phyloP scores from a whole-genome alignment of 345 rosid genomes.

The Bruguiera parviflora region DNA sequence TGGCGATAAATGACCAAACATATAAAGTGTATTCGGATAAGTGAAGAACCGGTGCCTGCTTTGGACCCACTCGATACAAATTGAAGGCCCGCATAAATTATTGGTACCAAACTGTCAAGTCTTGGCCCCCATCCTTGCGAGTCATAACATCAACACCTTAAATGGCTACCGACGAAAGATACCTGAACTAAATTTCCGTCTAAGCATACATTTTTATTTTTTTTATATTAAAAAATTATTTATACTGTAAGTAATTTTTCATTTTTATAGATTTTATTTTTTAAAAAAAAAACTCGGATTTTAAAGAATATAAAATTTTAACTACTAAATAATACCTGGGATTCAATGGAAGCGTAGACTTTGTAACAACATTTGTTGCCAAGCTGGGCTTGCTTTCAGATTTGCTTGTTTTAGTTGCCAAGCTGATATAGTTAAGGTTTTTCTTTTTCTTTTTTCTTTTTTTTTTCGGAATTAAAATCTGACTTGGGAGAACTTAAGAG shows the following conservation, averaged over 20 bases:
- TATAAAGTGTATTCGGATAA: constrained; percentile 29
- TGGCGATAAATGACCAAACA: constrained; percentile 30
- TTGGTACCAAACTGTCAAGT: constrained; percentile 31
- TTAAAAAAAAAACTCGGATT: too few species aligned
- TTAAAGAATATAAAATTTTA: too few species aligned
- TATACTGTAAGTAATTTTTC: too few species aligned
- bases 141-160: constrained; percentile 16
- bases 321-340: too few species aligned
- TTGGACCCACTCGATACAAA: constrained; percentile 1
- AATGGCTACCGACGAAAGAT: constrained; percentile 16
- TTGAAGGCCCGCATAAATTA: constrained; percentile 24
- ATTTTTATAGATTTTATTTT: too few species aligned
- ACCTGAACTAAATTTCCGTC: constrained; percentile 13
- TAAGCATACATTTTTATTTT: constrained; percentile 9
- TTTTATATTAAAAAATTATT: neutral
- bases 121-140: constrained; percentile 18
- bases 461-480: too few species aligned
- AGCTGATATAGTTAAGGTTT: too few species aligned
- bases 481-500: too few species aligned
- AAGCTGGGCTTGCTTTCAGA: neutral
- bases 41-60: constrained; percentile 4
- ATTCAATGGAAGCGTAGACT: too few species aligned
- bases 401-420: neutral
- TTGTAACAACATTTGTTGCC: neutral
- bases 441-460: too few species aligned